Conservation (phyloP, 345 rosid species). For the Lumnitzera littorea region DNA sequence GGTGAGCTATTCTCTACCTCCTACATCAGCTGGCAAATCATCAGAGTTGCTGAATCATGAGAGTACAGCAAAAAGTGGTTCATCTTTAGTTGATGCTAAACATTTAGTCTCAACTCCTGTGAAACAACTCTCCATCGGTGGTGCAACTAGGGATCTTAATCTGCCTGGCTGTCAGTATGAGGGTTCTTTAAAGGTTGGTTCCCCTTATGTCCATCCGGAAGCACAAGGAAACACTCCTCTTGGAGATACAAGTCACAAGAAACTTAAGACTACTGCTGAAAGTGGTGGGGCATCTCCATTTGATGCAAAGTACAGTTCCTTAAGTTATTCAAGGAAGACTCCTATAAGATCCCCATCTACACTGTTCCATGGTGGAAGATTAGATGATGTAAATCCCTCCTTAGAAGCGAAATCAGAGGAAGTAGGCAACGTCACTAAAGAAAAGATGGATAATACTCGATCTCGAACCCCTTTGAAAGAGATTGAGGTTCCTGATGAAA, state of each 20-base stretch:
- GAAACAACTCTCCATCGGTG: constrained; percentile 1
- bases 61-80: constrained; percentile 15
- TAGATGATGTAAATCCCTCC: constrained; percentile 13
- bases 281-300: constrained; percentile 24
- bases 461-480: constrained; percentile 21
- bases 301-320: constrained; percentile 15
- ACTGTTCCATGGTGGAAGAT: constrained; percentile 23
- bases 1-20: constrained; percentile 17
- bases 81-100: neutral
- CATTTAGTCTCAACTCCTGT: constrained; percentile 3
- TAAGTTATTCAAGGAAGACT: constrained; percentile 47
- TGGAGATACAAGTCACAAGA: constrained; percentile 8
- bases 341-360: constrained; percentile 28
- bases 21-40: constrained; percentile 21
- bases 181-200: constrained; percentile 8
- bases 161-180: constrained; percentile 13
- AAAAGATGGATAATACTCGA: constrained; percentile 8
- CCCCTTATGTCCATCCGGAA: constrained; percentile 10
- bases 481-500: constrained; percentile 18
- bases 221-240: constrained; percentile 23
- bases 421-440: too few relatives aligned
- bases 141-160: constrained; percentile 14
- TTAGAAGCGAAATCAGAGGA: too few relatives aligned
- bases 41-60: constrained; percentile 10
- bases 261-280: constrained; percentile 17